These are phyloP conservation scores for Ustilago hordei DNA, from an alignment of 1,284 basidiomycete genomes.

Conservation along the genomic window DNA sequence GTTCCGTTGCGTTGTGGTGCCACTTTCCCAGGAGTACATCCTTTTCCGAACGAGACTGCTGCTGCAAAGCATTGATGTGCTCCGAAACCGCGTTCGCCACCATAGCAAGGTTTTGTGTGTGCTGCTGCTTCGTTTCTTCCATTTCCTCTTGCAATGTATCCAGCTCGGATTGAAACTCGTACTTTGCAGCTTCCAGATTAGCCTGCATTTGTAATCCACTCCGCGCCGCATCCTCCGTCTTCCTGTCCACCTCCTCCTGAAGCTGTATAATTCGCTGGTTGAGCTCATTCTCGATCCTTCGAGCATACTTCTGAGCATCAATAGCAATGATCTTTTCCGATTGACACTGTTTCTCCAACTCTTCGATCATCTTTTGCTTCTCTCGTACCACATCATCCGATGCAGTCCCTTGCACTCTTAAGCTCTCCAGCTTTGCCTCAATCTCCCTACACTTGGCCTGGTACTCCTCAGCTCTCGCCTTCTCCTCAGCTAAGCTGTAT, in stretches of 20 bases:
- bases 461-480: slow-evolving; percentile 12
- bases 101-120: slow-evolving; percentile 36
- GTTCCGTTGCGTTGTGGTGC: slow-evolving; percentile 22
- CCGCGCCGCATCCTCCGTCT: slow-evolving; percentile 11
- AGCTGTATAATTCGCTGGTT: slow-evolving; percentile 31
- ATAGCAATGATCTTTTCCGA: slow-evolving; percentile 41
- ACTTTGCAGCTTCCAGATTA: slow-evolving; percentile 8
- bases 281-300: slow-evolving; percentile 37
- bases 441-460: slow-evolving; percentile 10
- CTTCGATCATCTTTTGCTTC: slow-evolving; percentile 28
- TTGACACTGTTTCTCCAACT: slow-evolving; percentile 33
- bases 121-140: slow-evolving; percentile 25
- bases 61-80: slow-evolving; percentile 15
- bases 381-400: slow-evolving; percentile 21
- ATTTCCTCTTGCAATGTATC: slow-evolving; percentile 20
- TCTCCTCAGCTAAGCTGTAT: slow-evolving; percentile 14
- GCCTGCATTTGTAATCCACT: slow-evolving; percentile 11
- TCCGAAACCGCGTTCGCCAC: slow-evolving; percentile 35
- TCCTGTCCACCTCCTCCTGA: slow-evolving; percentile 13
- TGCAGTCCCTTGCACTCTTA: slow-evolving; percentile 15
- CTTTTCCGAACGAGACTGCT: slow-evolving; percentile 11
- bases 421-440: slow-evolving; percentile 17
- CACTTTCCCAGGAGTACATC: slow-evolving; percentile 6
- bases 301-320: slow-evolving; percentile 43
- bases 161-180: slow-evolving; percentile 17